A percentile compares a stretch with the other conserved stretches of the same genome.
phyloP scores from a whole-genome alignment of 345 rosid genomes.

The Arabis hirsuta region DNA sequence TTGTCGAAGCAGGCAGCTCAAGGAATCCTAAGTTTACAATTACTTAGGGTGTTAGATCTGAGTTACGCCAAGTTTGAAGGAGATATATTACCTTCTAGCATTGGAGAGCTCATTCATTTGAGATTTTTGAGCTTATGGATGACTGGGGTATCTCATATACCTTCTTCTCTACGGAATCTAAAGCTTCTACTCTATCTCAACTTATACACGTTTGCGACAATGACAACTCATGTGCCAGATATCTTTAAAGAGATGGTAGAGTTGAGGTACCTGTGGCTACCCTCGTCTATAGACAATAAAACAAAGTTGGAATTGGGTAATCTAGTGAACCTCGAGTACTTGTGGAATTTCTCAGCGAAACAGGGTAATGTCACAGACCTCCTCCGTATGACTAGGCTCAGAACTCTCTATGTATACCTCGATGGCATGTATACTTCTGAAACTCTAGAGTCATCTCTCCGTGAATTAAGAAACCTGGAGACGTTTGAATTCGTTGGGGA shows the following conservation, averaged over 20 bases:
- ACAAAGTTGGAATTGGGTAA: not conserved
- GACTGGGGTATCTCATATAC: no score
- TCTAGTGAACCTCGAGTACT: not conserved
- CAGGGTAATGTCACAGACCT: not conserved
- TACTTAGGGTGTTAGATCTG: no score
- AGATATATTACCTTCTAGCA: no score
- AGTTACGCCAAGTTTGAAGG: no score
- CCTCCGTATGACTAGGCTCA: not conserved
- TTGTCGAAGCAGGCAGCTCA: no score
- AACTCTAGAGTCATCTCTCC: not conserved
- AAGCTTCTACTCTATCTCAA: no score
- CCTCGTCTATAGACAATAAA: not conserved
- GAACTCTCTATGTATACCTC: not conserved
- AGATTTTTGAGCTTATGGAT: no score
- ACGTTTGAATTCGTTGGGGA: not conserved
- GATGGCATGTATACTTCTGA: not conserved
- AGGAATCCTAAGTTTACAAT: no score
- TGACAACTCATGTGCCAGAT: no score
- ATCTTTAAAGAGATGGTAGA: constrained; percentile 3
- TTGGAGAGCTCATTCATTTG: no score
- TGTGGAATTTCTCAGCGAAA: not conserved
- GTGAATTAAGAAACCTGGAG: not conserved
- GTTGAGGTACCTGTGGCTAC: not conserved
- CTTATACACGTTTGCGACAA: no score
- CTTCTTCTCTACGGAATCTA: no score